Evolutionary conservation across 2,329 filamentous ascomycete genomes (phyloP).

Genomic region (Aspergillus brunneoviolaceus): DNA sequence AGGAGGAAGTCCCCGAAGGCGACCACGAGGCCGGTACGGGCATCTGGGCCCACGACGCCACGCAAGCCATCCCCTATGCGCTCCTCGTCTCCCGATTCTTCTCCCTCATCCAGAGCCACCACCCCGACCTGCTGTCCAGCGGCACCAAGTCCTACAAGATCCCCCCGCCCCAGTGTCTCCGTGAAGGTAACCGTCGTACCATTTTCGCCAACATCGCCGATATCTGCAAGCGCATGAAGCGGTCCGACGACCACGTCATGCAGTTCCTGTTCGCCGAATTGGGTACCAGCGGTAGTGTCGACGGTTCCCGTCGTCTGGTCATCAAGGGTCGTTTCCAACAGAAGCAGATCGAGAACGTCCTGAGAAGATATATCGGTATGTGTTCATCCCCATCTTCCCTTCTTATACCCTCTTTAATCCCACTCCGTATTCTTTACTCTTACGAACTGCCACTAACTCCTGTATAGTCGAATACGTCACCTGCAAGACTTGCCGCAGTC

Average conservation of each 20-base stretch:
- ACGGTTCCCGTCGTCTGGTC: slow-evolving; percentile 86
- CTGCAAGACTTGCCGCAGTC: slow-evolving; percentile 95
- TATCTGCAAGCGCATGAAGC: slow-evolving; percentile 99
- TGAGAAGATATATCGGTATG: slow-evolving; percentile 91
- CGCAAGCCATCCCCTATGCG: slow-evolving; percentile 76
- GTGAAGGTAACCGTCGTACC: slow-evolving; percentile 99
- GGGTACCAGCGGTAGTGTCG: slow-evolving; percentile 94
- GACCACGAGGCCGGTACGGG: slow-evolving; percentile 86
- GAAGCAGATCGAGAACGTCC: slow-evolving; percentile 97
- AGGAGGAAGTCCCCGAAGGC: slow-evolving; percentile 61
- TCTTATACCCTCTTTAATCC: not conserved
- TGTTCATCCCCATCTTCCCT: slow-evolving; percentile 22
- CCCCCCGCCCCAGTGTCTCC: slow-evolving; percentile 94
- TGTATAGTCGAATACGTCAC: slow-evolving; percentile 88
- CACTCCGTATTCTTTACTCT: not conserved
- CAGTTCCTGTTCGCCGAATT: slow-evolving; percentile 97
- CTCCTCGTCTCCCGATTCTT: slow-evolving; percentile 91
- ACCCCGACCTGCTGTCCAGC: slow-evolving; percentile 89
- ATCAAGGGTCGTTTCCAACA: slow-evolving; percentile 99
- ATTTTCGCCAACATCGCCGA: slow-evolving; percentile 99
- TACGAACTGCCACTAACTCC: slow-evolving; percentile 4
- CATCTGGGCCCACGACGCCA: slow-evolving; percentile 82
- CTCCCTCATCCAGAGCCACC: slow-evolving; percentile 88
- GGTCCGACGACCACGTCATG: slow-evolving; percentile 95
- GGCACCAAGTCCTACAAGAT: slow-evolving; percentile 98